Evolutionary conservation across 495 filamentous ascomycete species (phyloP).

Genomic region (Podospora sp.): DNA sequence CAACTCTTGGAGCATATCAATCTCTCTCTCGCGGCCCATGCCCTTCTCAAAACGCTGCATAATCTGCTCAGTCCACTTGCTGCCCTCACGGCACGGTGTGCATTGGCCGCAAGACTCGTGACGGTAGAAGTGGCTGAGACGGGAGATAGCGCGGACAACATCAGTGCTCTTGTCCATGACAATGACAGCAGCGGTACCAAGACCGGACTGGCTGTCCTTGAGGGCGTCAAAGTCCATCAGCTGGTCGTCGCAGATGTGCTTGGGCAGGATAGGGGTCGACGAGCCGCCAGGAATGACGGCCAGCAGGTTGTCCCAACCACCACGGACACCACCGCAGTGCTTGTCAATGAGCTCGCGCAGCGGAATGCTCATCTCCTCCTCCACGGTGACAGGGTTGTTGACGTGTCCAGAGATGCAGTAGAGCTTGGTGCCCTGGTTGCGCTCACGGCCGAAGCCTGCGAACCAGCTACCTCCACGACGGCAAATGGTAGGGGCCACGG

Average conservation of each 20-base stretch:
- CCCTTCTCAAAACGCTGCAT: constrained; percentile 95
- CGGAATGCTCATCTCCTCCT: constrained; percentile 98
- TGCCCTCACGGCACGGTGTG: constrained; percentile 96
- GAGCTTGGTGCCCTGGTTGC: constrained; percentile 94
- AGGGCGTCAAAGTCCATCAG: constrained; percentile 99
- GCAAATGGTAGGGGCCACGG: constrained; percentile 94
- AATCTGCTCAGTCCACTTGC: constrained; percentile 98
- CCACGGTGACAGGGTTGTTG: constrained; percentile 96
- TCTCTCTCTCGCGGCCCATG: constrained; percentile 83
- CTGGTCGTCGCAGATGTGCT: constrained; percentile 83
- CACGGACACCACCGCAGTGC: constrained; percentile 94
- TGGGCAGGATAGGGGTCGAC: constrained; percentile 93
- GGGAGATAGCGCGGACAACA: constrained; percentile 88
- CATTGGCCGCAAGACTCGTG: constrained; percentile 98
- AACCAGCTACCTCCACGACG: constrained; percentile 93
- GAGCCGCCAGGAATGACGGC: constrained; percentile 96
- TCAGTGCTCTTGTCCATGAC: constrained; percentile 99
- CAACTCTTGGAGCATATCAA: constrained; percentile 98
- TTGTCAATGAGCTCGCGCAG: constrained; percentile 93
- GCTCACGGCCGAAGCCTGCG: constrained; percentile 86
- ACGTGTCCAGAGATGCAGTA: constrained; percentile 99
- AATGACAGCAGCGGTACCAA: constrained; percentile 97
- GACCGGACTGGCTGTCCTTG: constrained; percentile 94
- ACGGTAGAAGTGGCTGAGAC: constrained; percentile 94
- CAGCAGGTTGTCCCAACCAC: constrained; percentile 96